These are phyloP conservation scores for Boletus semigastroideus DNA, from an alignment of 1,284 basidiomycete species.

Conservation along the genomic window DNA sequence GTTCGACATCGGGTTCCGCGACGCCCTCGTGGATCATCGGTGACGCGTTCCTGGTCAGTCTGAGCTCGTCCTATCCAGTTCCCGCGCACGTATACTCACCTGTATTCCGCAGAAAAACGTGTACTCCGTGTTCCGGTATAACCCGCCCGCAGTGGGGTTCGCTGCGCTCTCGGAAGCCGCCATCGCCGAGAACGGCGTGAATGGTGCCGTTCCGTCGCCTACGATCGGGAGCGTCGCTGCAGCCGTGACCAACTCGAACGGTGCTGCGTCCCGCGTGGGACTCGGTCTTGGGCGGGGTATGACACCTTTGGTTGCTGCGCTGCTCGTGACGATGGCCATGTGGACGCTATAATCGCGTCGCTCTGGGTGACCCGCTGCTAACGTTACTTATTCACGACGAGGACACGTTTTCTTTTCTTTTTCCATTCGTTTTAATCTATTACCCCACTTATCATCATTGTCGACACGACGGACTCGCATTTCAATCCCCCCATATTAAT, in stretches of 20 bases:
- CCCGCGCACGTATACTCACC: neutral
- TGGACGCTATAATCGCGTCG: conserved; percentile 1
- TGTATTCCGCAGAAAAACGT: conserved; percentile 47
- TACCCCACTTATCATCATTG: too few relatives aligned
- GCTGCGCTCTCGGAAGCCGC: conserved; percentile 40
- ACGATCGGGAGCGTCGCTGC: conserved; percentile 35
- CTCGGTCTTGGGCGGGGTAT: neutral
- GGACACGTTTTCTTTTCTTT: neutral
- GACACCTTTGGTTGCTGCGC: neutral
- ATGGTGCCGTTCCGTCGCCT: conserved; percentile 30
- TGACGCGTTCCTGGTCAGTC: conserved; percentile 48
- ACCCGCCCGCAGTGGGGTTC: conserved; percentile 51
- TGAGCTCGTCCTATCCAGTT: neutral
- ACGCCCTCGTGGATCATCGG: conserved; percentile 48
- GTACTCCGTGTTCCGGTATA: conserved; percentile 53
- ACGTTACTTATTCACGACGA: neutral
- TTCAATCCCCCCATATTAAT: neutral
- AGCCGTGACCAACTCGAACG: conserved; percentile 14
- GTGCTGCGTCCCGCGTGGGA: neutral
- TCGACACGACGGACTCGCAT: neutral
- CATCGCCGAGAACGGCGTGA: conserved; percentile 31
- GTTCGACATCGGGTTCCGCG: conserved; percentile 23
- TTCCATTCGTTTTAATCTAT: neutral
- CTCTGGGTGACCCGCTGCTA: neutral
- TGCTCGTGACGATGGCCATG: neutral